A percentile compares a stretch with the other conserved stretches of the same genome.
These are phyloP conservation scores for Tricholoma hemisulphureum DNA, from an alignment of 768 basidiomycete genomes.

Conservation along the genomic window DNA sequence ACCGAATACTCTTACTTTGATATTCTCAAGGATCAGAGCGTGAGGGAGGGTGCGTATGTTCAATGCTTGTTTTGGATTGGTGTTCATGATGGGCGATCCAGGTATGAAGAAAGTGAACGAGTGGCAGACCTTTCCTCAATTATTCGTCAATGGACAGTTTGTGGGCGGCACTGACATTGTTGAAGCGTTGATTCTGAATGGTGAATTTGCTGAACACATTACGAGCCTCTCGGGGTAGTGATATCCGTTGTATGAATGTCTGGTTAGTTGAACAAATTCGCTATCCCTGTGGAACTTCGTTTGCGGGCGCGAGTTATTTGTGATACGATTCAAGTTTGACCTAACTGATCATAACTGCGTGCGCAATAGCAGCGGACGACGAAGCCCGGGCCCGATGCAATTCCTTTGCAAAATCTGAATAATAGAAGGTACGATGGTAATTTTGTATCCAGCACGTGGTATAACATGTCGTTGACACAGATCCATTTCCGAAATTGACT, in stretches of 20 bases:
- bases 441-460: no score
- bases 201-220: slow-evolving; percentile 60
- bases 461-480: no score
- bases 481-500: slow-evolving; percentile 34
- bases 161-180: slow-evolving; percentile 95
- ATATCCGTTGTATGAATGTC: slow-evolving; percentile 25
- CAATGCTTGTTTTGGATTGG: not conserved
- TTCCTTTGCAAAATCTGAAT: slow-evolving; percentile 7
- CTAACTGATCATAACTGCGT: no score
- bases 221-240: not conserved
- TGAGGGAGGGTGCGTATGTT: slow-evolving; percentile 64
- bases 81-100: slow-evolving; percentile 16
- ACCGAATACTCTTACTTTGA: slow-evolving; percentile 72
- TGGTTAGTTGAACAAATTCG: no score
- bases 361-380: no score
- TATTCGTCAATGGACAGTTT: slow-evolving; percentile 87
- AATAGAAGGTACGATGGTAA: slow-evolving; percentile 25
- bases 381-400: not conserved
- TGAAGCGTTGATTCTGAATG: slow-evolving; percentile 80
- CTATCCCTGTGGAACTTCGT: no score
- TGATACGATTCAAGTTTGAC: no score
- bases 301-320: no score
- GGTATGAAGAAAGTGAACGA: slow-evolving; percentile 78
- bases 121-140: slow-evolving; percentile 89
- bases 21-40: slow-evolving; percentile 77